Conservation (phyloP, 495 filamentous ascomycete species). For the Diplogelasinospora grovesii region DNA sequence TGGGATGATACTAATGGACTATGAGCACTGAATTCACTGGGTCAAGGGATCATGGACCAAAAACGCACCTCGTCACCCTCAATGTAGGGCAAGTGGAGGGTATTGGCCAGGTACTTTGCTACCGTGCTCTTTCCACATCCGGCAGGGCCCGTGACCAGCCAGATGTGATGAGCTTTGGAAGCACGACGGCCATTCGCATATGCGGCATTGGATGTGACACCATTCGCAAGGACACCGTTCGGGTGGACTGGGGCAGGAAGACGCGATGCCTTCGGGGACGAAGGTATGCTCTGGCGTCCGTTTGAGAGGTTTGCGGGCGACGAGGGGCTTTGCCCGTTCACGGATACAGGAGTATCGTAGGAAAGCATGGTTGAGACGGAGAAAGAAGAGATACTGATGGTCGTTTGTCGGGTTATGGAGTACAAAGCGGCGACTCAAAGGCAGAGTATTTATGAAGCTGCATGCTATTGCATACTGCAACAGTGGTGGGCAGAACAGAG, state of each 20-base stretch:
- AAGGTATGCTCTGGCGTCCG: conserved; percentile 24
- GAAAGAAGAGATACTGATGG: neutral
- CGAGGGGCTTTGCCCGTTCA: conserved; percentile 28
- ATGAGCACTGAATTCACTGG: too few relatives aligned
- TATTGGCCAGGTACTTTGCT: conserved; percentile 65
- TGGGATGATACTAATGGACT: conserved; percentile 71
- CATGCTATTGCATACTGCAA: conserved; percentile 14
- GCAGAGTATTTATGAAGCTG: neutral
- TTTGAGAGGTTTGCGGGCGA: conserved; percentile 26
- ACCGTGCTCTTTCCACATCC: conserved; percentile 96
- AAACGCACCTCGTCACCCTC: conserved; percentile 90
- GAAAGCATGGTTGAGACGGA: conserved; percentile 32
- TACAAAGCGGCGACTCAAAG: neutral
- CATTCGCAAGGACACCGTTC: conserved; percentile 17
- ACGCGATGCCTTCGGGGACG: conserved; percentile 28
- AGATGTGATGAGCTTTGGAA: conserved; percentile 68
- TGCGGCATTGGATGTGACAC: conserved; percentile 20
- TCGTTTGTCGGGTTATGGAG: too few relatives aligned
- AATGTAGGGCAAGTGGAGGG: conserved; percentile 72
- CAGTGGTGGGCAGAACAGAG: neutral
- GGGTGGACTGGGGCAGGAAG: conserved; percentile 21
- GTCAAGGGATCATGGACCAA: too few relatives aligned
- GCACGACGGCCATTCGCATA: conserved; percentile 15
- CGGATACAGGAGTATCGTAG: conserved; percentile 32
- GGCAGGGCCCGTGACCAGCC: conserved; percentile 94